These are phyloP conservation scores for Wakefieldia striispora DNA, from an alignment of 768 basidiomycete genomes.

Conservation along the genomic window DNA sequence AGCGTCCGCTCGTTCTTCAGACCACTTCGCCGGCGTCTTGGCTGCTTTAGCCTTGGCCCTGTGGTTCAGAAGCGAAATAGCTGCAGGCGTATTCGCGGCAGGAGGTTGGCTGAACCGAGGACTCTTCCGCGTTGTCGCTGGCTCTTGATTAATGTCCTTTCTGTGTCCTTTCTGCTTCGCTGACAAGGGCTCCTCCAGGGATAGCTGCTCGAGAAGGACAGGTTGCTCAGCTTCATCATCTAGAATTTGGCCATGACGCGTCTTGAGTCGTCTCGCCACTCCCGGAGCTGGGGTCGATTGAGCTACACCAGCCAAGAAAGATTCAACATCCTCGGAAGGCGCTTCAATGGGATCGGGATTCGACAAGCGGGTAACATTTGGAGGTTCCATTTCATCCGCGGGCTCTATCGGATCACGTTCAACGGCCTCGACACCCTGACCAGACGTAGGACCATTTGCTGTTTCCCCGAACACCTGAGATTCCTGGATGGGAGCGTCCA, in stretches of 20 bases:
- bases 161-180: slow-evolving; percentile 17
- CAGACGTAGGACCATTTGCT: slow-evolving; percentile 16
- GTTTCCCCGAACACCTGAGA: slow-evolving; percentile 3
- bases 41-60: slow-evolving; percentile 4
- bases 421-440: not conserved
- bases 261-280: slow-evolving; percentile 42
- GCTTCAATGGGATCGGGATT: slow-evolving; percentile 33
- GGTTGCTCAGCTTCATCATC: slow-evolving; percentile 23
- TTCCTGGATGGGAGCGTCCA: not conserved
- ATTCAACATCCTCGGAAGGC: slow-evolving; percentile 3
- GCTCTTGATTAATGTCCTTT: slow-evolving; percentile 24
- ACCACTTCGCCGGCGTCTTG: slow-evolving; percentile 14
- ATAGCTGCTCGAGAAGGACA: slow-evolving; percentile 20
- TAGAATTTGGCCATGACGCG: slow-evolving; percentile 35
- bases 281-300: slow-evolving; percentile 31
- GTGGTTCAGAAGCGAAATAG: slow-evolving; percentile 1
- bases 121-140: slow-evolving; percentile 20
- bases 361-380: slow-evolving; percentile 3
- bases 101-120: slow-evolving; percentile 8
- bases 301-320: not conserved
- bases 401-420: slow-evolving; percentile 44
- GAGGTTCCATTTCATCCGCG: slow-evolving; percentile 35
- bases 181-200: slow-evolving; percentile 19
- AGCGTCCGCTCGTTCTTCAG: not conserved
- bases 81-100: slow-evolving; percentile 7